Evolutionary conservation across 306 rosid genomes (phyloP), one percentile per base, ranked within the genome.

Genomic region (Vigna reflexopilosa): DNA sequence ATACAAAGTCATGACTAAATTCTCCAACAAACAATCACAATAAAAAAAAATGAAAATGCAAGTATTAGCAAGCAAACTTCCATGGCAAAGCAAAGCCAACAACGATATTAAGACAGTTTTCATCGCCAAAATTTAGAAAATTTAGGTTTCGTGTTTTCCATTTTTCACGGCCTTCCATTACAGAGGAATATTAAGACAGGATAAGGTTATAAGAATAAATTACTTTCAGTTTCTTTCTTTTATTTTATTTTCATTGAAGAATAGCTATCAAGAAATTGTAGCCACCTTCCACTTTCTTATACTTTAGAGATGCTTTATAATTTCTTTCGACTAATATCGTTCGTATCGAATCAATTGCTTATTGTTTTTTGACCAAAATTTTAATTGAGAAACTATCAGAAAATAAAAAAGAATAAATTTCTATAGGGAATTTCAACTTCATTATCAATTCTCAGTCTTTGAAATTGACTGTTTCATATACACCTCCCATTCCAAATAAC

Each of bases 231-330:
- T 56, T 22, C 16, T 22, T 20, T 5, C 15, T 22, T 56, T 56
- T 20, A 56, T 56, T 56, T 22, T 22, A 56, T 56, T 55, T 55
- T 20, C 9, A 3, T 52, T 26, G 45, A 49, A 45, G 48, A 22
- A 74, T 59, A 13, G 19, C 11, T 17, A 32, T 19, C 3, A 24
- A 44, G 47, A 75, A 57, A 45, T 19, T 28, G 70, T 26, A 61
- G 70, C 59, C 44, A 45, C 61, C 49, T 61, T 59, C 79, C 69
- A 45, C 45, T 74, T 12, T 22, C 19, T 54, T 30, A 26, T 16
- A 44, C 78, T 73, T 61, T 47, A 48, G 61, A 61, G 61, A 62
- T 75, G 72, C 72, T 74, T 28, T 10, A 6, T 17, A 1, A 3
- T 30, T 32, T 74, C 12, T n/a, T 74, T 45, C 30, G 32, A 59